phyloP scores from a whole-genome alignment of 768 basidiomycete species.

The Xerocomellus chrysenteron region DNA sequence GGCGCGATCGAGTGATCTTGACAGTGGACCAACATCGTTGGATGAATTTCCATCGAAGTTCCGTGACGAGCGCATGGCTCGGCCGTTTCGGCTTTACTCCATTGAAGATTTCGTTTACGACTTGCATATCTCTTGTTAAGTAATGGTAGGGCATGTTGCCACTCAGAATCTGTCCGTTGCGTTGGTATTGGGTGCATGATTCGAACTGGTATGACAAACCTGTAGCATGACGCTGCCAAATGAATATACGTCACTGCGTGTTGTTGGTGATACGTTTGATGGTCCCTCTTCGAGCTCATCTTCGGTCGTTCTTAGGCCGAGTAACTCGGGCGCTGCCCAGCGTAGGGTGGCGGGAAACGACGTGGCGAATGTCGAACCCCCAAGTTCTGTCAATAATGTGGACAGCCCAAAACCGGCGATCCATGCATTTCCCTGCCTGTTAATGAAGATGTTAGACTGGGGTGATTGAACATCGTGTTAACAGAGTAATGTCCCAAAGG shows the following conservation, averaged over 20 bases:
- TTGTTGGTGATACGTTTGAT: background rate
- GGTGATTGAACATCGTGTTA: background rate
- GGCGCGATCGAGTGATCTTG: too few species aligned
- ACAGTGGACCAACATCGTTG: too few species aligned
- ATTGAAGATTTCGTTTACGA: too few species aligned
- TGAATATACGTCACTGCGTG: conserved; percentile 3
- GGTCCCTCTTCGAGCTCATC: background rate
- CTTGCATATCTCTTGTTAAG: too few species aligned
- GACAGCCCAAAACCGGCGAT: conserved; percentile 9
- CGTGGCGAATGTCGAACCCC: background rate
- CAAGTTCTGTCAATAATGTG: conserved; percentile 2
- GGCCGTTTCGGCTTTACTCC: too few species aligned
- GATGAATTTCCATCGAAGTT: too few species aligned
- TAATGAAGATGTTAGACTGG: conserved; percentile 5
- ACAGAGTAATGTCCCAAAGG: background rate
- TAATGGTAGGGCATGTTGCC: too few species aligned
- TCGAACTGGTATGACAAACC: background rate
- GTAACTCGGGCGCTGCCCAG: conserved; percentile 5
- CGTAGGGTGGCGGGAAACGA: background rate
- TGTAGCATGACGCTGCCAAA: background rate
- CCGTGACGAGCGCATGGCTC: too few species aligned
- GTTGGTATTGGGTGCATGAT: too few species aligned
- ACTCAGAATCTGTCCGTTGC: too few species aligned
- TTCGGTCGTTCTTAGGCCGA: background rate
- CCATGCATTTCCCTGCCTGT: background rate